phyloP scores from a whole-genome alignment of 148 eudicot species.

The Gaultheria prostrata region DNA sequence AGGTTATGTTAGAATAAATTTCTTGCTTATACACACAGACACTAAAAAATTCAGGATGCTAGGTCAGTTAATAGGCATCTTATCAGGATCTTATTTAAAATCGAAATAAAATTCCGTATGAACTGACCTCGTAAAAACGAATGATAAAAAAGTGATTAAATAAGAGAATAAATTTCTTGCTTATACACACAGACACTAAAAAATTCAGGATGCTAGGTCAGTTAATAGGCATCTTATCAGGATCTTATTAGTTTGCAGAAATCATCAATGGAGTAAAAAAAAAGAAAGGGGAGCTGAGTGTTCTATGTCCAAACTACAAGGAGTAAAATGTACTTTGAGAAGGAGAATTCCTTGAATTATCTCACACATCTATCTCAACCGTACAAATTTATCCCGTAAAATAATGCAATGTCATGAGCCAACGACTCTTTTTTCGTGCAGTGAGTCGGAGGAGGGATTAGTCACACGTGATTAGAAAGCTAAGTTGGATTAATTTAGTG shows the following conservation, averaged over 20 bases:
- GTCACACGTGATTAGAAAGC: constrained; percentile 14
- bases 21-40: no score
- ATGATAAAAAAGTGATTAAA: no score
- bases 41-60: no score
- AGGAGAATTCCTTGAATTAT: neutral
- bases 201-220: no score
- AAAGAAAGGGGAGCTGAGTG: neutral
- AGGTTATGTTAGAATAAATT: neutral
- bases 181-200: no score
- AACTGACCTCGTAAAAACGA: neutral
- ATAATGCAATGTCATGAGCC: neutral
- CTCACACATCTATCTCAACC: neutral
- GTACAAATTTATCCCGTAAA: neutral
- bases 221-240: no score
- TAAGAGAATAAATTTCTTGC: neutral
- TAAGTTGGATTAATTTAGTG: neutral
- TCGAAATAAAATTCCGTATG: neutral
- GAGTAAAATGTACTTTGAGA: neutral
- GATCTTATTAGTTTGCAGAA: neutral
- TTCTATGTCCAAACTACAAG: neutral
- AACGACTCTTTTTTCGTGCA: neutral
- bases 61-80: no score
- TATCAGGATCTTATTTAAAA: neutral
- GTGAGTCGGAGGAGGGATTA: neutral
- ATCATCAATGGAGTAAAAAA: no score